phyloP scores from a whole-genome alignment of 1,284 basidiomycete genomes.

The Paramarasmius palmivorus region DNA sequence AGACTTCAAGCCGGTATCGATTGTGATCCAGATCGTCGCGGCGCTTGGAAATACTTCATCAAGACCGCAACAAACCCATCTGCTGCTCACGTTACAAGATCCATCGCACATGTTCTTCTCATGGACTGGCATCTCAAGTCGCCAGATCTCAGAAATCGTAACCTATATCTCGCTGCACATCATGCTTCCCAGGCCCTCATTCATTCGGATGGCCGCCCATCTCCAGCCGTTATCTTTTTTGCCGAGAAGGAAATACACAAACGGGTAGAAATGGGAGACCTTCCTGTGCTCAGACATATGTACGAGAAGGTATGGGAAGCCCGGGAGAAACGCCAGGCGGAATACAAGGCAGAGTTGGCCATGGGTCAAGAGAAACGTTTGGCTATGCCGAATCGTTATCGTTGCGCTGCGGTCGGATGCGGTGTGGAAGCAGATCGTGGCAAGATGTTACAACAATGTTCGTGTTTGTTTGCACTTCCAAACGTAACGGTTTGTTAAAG shows the following conservation, averaged over 20 bases:
- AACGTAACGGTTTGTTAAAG: too few relatives aligned
- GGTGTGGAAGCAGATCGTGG: conserved; percentile 28
- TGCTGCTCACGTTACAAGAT: conserved; percentile 11
- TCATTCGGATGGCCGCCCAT: conserved; percentile 11
- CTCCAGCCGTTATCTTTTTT: conserved; percentile 19
- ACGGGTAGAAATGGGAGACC: neutral
- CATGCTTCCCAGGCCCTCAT: conserved; percentile 26
- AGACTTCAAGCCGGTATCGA: conserved; percentile 14
- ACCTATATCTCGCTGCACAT: conserved; percentile 28
- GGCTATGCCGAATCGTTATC: conserved; percentile 29
- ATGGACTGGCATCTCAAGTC: conserved; percentile 23
- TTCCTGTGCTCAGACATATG: conserved; percentile 19
- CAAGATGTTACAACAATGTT: conserved; percentile 24
- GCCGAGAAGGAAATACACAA: neutral
- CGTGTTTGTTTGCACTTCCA: conserved; percentile 1
- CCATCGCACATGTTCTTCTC: conserved; percentile 19
- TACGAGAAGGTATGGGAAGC: conserved; percentile 26
- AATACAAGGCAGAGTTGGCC: conserved; percentile 18
- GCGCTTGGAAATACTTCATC: conserved; percentile 17
- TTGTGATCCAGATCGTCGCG: conserved; percentile 9
- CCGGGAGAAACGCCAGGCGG: conserved; percentile 18
- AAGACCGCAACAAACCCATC: conserved; percentile 12
- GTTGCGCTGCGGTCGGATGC: conserved; percentile 30
- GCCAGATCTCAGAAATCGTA: conserved; percentile 19
- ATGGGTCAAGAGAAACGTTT: conserved; percentile 25